Evolutionary conservation across 345 rosid genomes (phyloP), one percentile per base, ranked within the genome.

Genomic region (Linum tenue): DNA sequence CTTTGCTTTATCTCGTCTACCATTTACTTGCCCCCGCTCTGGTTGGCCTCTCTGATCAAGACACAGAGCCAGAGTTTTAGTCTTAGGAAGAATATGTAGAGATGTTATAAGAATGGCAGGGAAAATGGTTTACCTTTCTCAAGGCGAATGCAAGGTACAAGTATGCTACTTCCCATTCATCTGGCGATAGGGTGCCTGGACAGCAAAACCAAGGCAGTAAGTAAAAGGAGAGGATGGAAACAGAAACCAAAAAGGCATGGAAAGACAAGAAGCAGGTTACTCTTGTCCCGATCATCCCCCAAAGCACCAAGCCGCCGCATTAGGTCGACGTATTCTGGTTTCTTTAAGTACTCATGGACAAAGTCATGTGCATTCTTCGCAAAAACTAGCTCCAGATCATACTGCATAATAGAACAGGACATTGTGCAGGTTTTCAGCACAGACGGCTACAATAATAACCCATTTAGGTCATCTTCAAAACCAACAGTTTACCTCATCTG

Each of bases 121-220:
- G 3, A 50, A 43, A 22, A 22, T 22, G 31, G 59, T 79, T 64
- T 59, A 90, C 99, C 99, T 94, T 94, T 70, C 69, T 88, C 81
- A 88, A 74, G 68, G 86, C 99, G 68, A 88, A 88, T 5, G 97
- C 80, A 70, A 86, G 79, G 77, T 90, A 94, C 15, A 94, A 66
- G 72, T 94, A 94, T 50, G 99, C 91, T 39, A 70, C 97, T 78
- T 94, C 99, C 99, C 97, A 90, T 72, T 94, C 99, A 57, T 94
- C 99, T 10, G 85, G 84, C 40, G 97, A 86, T 59, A 94, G 72
- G 3, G 96, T 94, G 78, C 92, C 97, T 90, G 76, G 63, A 69
- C 42, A 58, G 14, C 10, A 50, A 63, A 63, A 16, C 68, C 50
- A n/a, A 63, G 39, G 59, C 35, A 12, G 37, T 44, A 40, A 16